Conservation (phyloP, 2,329 filamentous ascomycete genomes). For the Claviceps capensis region DNA sequence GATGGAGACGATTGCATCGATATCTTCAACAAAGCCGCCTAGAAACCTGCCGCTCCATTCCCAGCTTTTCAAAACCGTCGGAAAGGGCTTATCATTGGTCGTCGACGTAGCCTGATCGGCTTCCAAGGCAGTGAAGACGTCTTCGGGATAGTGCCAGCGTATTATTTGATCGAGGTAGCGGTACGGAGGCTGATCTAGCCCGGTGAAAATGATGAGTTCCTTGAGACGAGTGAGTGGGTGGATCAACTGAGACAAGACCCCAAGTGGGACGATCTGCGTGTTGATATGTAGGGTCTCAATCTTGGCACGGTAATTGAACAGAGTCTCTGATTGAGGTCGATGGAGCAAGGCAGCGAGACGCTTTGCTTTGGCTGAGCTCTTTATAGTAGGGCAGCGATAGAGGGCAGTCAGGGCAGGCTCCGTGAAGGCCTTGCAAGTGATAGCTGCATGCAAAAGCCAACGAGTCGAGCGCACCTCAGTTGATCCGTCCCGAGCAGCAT, state of each 20-base stretch:
- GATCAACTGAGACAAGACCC: conserved; percentile 38
- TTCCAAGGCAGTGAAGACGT: conserved; percentile 51
- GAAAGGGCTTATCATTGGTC: conserved; percentile 18
- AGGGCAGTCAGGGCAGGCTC: conserved; percentile 63
- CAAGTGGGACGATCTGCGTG: conserved; percentile 44
- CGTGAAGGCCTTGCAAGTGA: conserved; percentile 48
- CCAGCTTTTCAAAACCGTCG: conserved; percentile 37
- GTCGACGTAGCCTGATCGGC: conserved; percentile 28
- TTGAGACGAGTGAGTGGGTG: conserved; percentile 51
- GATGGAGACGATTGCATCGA: conserved; percentile 34
- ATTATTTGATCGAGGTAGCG: conserved; percentile 39
- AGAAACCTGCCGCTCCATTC: conserved; percentile 46
- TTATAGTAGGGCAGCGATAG: conserved; percentile 55
- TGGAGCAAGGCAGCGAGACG: conserved; percentile 40
- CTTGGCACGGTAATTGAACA: conserved; percentile 56
- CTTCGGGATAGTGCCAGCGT: conserved; percentile 56
- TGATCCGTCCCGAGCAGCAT: conserved; percentile 39
- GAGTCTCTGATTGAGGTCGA: conserved; percentile 31
- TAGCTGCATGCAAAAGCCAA: conserved; percentile 54
- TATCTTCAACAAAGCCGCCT: conserved; percentile 28
- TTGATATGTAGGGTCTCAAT: conserved; percentile 58
- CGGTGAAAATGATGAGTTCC: conserved; percentile 59
- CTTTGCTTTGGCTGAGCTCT: conserved; percentile 28
- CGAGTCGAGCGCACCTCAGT: conserved; percentile 31
- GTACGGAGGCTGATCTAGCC: conserved; percentile 54